These are phyloP conservation scores for Monosporozyma aerobia DNA, from an alignment of 805 yeast species.

Conservation along the genomic window DNA sequence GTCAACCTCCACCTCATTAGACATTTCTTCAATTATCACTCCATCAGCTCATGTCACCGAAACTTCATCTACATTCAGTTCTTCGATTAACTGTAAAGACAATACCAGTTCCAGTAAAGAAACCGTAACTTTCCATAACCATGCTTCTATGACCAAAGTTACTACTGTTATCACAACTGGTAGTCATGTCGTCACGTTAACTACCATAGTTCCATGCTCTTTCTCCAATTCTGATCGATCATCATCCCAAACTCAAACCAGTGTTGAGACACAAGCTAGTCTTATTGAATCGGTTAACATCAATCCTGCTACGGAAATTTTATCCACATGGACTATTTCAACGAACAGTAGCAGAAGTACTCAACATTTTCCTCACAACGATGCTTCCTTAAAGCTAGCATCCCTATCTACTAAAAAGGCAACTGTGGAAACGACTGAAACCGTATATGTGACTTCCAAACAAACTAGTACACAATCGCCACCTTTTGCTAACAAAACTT, in stretches of 20 bases:
- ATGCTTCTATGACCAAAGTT: constrained; percentile 44
- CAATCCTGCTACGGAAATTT: background rate
- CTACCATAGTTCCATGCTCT: constrained; percentile 65
- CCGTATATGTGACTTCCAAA: no score
- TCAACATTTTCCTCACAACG: no score
- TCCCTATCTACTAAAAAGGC: no score
- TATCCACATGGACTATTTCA: no score
- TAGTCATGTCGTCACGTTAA: constrained; percentile 32
- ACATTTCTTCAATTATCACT: background rate
- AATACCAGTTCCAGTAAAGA: background rate
- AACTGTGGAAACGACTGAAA: no score
- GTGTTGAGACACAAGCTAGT: no score
- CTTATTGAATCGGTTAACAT: no score
- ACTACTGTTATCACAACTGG: background rate
- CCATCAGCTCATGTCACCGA: background rate
- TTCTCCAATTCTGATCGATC: background rate
- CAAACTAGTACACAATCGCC: no score
- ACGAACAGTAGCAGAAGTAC: no score
- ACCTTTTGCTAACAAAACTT: no score
- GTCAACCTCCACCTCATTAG: constrained; percentile 14
- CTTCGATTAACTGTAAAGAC: background rate
- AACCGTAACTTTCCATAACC: constrained; percentile 45
- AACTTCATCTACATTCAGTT: background rate
- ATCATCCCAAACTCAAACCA: no score
- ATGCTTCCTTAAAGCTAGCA: no score